These are phyloP conservation scores for Fusarium aywerte DNA, from an alignment of 2,329 filamentous ascomycete genomes.

Conservation along the genomic window DNA sequence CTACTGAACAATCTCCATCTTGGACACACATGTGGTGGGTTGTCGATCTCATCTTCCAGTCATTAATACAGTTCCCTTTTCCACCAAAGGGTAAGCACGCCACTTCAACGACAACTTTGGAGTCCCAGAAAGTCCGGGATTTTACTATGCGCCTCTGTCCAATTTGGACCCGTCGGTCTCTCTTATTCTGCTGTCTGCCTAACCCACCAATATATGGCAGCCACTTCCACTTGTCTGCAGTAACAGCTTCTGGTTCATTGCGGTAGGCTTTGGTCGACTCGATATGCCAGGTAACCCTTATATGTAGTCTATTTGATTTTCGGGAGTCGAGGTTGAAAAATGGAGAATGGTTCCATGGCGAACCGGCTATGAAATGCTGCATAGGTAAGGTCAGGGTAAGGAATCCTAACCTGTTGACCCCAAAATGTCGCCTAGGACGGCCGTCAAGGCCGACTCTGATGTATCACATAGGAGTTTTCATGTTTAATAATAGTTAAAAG, in stretches of 20 bases:
- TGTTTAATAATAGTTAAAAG: slow-evolving; percentile 29
- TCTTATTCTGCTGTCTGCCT: slow-evolving; percentile 8
- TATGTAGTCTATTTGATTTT: slow-evolving; percentile 48
- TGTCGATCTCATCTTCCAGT: slow-evolving; percentile 35
- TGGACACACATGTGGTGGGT: slow-evolving; percentile 40
- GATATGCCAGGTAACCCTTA: slow-evolving; percentile 43
- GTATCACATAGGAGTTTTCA: slow-evolving; percentile 44
- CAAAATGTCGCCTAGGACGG: slow-evolving; percentile 33
- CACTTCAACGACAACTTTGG: slow-evolving; percentile 20
- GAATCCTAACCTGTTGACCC: slow-evolving; percentile 53
- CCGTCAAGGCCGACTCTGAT: slow-evolving; percentile 35
- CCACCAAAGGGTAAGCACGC: slow-evolving; percentile 42
- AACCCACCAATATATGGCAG: slow-evolving; percentile 17
- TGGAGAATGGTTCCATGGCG: slow-evolving; percentile 17
- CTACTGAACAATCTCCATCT: slow-evolving; percentile 56
- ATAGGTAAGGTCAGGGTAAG: slow-evolving; percentile 68
- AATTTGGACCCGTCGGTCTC: slow-evolving; percentile 1
- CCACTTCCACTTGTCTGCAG: not conserved
- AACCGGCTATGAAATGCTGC: slow-evolving; percentile 36
- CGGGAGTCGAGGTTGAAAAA: slow-evolving; percentile 29
- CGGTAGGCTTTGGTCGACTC: slow-evolving; percentile 22
- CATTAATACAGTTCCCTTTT: slow-evolving; percentile 36
- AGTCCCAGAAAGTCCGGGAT: not conserved
- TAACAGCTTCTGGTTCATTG: slow-evolving; percentile 4
- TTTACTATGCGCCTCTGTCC: not conserved